Evolutionary conservation across 352 stramenopile genomes (phyloP), one percentile per base, ranked within the genome.

Genomic region (Pythium vanterpoolii): DNA sequence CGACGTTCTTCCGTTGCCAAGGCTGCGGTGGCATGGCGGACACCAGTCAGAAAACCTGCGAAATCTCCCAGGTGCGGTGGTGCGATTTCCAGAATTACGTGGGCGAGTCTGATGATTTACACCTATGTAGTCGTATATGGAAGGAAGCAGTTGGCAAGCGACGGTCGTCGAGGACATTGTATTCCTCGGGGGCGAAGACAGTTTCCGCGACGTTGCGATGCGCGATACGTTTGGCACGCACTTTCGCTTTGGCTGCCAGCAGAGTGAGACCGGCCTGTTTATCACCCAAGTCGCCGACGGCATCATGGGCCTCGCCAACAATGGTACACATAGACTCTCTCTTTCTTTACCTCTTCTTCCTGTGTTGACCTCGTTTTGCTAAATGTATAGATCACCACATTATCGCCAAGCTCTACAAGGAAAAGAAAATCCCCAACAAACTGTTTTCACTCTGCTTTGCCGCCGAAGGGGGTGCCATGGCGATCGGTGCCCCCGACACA

Each of bases 121-220:
- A n/a, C n/a, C n/a, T n/a, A n/a, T n/a, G n/a, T 66, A 94, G 77
- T 77, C 79, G 42, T 95, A 95, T 59, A 86, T 90, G 68, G 86
- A 95, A 72, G 86, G 86, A 23, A 95, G 86, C 60, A 93, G 72
- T 58, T 95, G 86, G 86, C 71, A 88, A 11, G 86, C 83, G 10
- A 76, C 79, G 0, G 79, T 93, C 14, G 82, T 95, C 16, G 82
- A 92, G 36, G 86, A 95, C 55, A 60, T 89, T 9, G 85, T 95
- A 45, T 94, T 78, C 38, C 63, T 93, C 16, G 83, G 85, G n/a
- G 83, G 77, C 24, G 77, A 78, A 10, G 53, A 69, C 28, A 89
- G 79, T 40, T 76, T 76, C 33, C 38, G 68, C 10, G 72, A 91
- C 42, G 64, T 56, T 1, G 50, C 52, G 1, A 79, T 88, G 76